Base-by-base conservation (phyloP, 805 yeast genomes). In the Starmerella khaoyaiensis region DNA sequence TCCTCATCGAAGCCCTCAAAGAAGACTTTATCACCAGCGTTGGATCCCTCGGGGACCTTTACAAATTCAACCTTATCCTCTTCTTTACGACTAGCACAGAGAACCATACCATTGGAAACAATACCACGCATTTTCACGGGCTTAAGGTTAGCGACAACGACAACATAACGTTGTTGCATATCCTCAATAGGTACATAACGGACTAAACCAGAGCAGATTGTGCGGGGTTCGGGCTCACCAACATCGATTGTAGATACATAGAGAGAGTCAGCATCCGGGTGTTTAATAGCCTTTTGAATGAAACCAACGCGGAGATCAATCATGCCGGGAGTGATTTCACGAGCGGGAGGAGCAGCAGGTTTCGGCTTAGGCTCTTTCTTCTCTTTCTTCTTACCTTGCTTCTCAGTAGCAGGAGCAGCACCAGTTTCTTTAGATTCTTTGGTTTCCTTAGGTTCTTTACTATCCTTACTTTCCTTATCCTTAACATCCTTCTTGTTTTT, bases 51-150 rank as follows among this genome's bases (percentile, higher is more conserved):
- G 49, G 99, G 99, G 41, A 97, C 97, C 59, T 79, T 78, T 48
- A 87, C 86, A 53, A 90, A 84, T 63, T 90, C 97, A 41, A 90
- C 95, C 22, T 60, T 61, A 25, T 63, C 64, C 34, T 71, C 80
- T 37, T 67, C 76, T 21, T 65, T 71, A 41, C 62, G 62, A 37
- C 62, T 51, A 27, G 95, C 83, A 69, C 99, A 90, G 51, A 90
- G 69, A 33, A 90, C 97, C 99, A 90, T 90, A 36, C 94, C 99
- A 35, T 75, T 65, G 8, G 96, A 84, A 60, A 83, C 83, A 56
- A 90, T 75, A 48, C 98, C 97, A 65, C 98, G 79, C 99, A 90
- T 90, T 55, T 76, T 77, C 28, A 86, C 98, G 15, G 98, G 98
- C 67, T 90, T 90, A 63, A 90, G 72, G 68, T 93, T 93, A 52